Conservation (phyloP, 345 rosid genomes). For the Anastatica hierochuntica region DNA sequence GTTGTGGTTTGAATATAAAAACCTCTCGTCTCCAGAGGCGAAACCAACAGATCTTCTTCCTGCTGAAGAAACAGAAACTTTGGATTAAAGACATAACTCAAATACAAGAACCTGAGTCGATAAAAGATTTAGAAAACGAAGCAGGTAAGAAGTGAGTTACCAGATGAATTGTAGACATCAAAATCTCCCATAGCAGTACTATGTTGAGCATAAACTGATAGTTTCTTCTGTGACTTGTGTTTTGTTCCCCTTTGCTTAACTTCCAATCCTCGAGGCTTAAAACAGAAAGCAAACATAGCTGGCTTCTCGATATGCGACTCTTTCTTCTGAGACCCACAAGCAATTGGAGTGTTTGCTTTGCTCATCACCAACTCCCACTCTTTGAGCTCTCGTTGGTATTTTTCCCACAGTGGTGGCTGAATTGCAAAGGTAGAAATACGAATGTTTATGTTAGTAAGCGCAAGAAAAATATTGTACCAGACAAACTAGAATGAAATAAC, state of each 20-base stretch:
- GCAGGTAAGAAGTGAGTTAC: constrained; percentile 3
- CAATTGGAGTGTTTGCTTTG: constrained; percentile 28
- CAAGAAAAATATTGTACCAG: not conserved
- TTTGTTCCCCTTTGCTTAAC: constrained; percentile 81
- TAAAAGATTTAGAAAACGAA: not conserved
- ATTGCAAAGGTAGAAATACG: constrained; percentile 7
- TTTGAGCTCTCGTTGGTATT: constrained; percentile 64
- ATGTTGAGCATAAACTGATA: constrained; percentile 53
- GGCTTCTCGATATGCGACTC: constrained; percentile 58
- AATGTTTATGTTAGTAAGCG: constrained; percentile 1
- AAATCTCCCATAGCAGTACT: constrained; percentile 38
- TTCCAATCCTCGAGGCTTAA: constrained; percentile 96
- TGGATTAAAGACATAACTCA: constrained; percentile 6
- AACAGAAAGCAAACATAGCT: constrained; percentile 88
- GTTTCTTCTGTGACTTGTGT: constrained; percentile 68
- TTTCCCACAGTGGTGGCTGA: constrained; percentile 93
- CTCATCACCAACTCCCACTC: constrained; percentile 68
- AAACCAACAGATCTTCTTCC: constrained; percentile 70
- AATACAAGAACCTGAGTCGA: not conserved
- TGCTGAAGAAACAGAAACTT: constrained; percentile 24
- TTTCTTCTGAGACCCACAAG: constrained; percentile 47
- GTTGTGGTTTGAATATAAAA: constrained; percentile 34
- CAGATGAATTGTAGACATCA: constrained; percentile 15
- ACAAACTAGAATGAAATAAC: not conserved
- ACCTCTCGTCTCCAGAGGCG: constrained; percentile 62